These are phyloP conservation scores for Kazachstania taianensis DNA, from an alignment of 805 yeast species.

Conservation along the genomic window DNA sequence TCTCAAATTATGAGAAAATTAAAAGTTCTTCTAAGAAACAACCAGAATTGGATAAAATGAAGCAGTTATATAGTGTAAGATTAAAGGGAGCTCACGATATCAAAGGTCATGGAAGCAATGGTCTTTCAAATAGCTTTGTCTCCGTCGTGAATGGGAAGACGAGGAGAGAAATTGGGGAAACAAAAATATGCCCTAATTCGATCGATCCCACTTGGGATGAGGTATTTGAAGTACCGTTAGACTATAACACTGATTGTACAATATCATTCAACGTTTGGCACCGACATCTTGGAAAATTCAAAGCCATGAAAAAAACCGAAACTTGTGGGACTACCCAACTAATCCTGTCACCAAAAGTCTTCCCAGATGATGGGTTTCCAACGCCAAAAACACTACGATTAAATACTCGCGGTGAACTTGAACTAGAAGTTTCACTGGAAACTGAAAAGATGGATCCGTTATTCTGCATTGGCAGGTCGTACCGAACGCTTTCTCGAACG, in stretches of 20 bases:
- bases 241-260: slow-evolving; percentile 35
- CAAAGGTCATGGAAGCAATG: slow-evolving; percentile 36
- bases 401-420: slow-evolving; percentile 59
- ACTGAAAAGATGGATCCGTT: slow-evolving; percentile 71
- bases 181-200: slow-evolving; percentile 51
- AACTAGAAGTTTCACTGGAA: slow-evolving; percentile 64
- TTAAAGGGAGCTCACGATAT: slow-evolving; percentile 56
- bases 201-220: slow-evolving; percentile 81
- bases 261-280: slow-evolving; percentile 65
- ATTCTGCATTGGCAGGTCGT: slow-evolving; percentile 69
- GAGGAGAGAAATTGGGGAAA: slow-evolving; percentile 52
- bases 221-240: slow-evolving; percentile 51
- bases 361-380: slow-evolving; percentile 59
- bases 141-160: slow-evolving; percentile 49
- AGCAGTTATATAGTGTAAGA: slow-evolving; percentile 54
- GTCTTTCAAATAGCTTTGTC: slow-evolving; percentile 47
- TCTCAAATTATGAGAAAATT: slow-evolving; percentile 13
- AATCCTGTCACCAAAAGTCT: slow-evolving; percentile 51
- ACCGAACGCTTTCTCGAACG: slow-evolving; percentile 51
- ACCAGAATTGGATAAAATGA: slow-evolving; percentile 15
- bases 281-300: slow-evolving; percentile 32
- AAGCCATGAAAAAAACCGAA: slow-evolving; percentile 39
- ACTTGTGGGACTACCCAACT: slow-evolving; percentile 57
- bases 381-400: slow-evolving; percentile 48
- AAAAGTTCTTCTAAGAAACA: slow-evolving; percentile 8